phyloP scores from a whole-genome alignment of 2,329 filamentous ascomycete species.

The Fusarium sp. region DNA sequence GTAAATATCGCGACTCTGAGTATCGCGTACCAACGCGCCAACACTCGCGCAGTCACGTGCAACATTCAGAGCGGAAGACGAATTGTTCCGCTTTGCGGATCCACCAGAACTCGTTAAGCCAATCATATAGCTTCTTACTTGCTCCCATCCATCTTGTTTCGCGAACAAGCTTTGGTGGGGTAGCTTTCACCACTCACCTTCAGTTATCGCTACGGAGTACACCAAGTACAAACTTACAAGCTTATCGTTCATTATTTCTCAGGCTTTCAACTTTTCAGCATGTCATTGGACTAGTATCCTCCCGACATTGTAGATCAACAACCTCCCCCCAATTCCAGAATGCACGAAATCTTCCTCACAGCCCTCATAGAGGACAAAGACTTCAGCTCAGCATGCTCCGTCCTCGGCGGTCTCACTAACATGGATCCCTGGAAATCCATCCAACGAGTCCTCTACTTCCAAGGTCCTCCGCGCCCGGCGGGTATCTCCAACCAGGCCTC shows the following conservation, averaged over 20 bases:
- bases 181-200: background rate
- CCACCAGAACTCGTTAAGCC: rapidly evolving
- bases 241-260: background rate
- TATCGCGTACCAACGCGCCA: background rate
- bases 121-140: background rate
- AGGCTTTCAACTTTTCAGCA: background rate
- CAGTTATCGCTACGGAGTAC: background rate
- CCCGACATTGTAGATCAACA: too few relatives aligned
- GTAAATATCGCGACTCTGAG: background rate
- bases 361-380: constrained; percentile 63
- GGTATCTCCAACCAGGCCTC: constrained; percentile 58
- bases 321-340: background rate
- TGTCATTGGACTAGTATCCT: background rate
- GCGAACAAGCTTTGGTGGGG: constrained; percentile 20
- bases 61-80: rapidly evolving
- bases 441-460: constrained; percentile 65
- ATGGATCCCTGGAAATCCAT: constrained; percentile 64
- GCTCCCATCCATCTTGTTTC: background rate
- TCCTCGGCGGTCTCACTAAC: constrained; percentile 68
- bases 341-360: constrained; percentile 70
- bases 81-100: background rate
- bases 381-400: constrained; percentile 59
- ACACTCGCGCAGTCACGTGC: constrained; percentile 51
- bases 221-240: background rate
- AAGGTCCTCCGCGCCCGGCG: constrained; percentile 58